Conservation (phyloP, 2,329 filamentous ascomycete genomes). For the Pseudonectria foliicola region DNA sequence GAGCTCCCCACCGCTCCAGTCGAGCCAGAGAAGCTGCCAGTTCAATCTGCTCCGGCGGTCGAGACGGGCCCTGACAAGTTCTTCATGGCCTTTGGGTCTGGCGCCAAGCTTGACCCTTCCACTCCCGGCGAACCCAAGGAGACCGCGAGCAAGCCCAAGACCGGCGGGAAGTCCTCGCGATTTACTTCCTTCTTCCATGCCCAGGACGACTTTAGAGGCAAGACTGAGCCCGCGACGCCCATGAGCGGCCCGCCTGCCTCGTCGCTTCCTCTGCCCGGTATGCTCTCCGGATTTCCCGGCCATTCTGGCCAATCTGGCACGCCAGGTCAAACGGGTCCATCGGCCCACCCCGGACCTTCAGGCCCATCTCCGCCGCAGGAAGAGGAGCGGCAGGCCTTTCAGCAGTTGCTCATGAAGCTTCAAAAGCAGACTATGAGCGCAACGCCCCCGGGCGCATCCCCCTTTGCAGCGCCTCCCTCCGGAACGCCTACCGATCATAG, state of each 20-base stretch:
- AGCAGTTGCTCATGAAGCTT: constrained; percentile 74
- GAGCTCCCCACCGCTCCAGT: constrained; percentile 28
- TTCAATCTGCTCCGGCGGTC: constrained; percentile 53
- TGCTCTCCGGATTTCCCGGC: too few relatives aligned
- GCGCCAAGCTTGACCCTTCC: constrained; percentile 38
- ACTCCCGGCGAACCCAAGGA: constrained; percentile 43
- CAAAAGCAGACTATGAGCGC: constrained; percentile 48
- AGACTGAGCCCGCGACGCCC: constrained; percentile 42
- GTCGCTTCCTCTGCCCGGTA: too few relatives aligned
- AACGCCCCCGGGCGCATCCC: constrained; percentile 38
- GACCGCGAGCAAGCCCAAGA: constrained; percentile 45
- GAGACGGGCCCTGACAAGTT: constrained; percentile 71
- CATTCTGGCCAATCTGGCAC: not conserved
- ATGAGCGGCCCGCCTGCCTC: constrained; percentile 24
- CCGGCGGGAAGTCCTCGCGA: constrained; percentile 62
- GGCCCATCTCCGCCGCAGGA: constrained; percentile 38
- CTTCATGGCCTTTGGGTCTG: constrained; percentile 52
- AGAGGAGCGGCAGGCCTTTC: constrained; percentile 79
- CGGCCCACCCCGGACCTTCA: constrained; percentile 3
- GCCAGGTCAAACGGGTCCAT: constrained; percentile 1
- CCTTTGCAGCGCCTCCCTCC: constrained; percentile 36
- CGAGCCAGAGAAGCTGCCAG: constrained; percentile 46
- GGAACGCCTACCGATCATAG: constrained; percentile 20
- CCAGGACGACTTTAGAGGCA: constrained; percentile 44
- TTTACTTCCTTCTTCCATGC: constrained; percentile 73